Base-by-base conservation (phyloP, 345 rosid species). In the Carallia brachiata region DNA sequence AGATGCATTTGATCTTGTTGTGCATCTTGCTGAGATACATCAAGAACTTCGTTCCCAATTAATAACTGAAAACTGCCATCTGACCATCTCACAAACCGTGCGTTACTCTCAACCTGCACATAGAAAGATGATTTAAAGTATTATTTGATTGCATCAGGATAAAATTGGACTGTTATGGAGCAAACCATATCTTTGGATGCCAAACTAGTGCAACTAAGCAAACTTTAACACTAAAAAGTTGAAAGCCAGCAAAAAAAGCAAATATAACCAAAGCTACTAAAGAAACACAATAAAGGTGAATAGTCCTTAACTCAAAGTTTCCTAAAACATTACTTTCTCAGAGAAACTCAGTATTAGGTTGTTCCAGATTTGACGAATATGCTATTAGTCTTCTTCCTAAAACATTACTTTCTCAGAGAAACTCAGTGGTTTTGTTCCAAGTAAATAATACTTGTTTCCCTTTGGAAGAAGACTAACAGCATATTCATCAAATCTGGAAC, bases 61-160 rank as follows among this genome's bases (percentile, higher is more conserved):
- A 90, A 68, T 73, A 95, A 79, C 90, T 95, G 99, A 39, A 95
- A 79, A 72, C 97, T 95, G 68, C 96, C 99, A 88, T 95, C 97
- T 72, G 99, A 95, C 99, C 99, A 95, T 87, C 90, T 88, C 75
- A 95, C 99, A 81, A 90, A 95, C 57, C 97, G 96, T 65, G 99
- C 97, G 84, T 95, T 95, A 81, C 99, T 95, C 81, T 95, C 96
- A 69, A 75, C 70, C 99, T 95, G 77, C 84, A 84, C 31, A 74
- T 65, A 50, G 74, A 64, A 84, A 61, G 59, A 54, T 36, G 32
- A 62, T 18, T 27, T 18, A 54, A 19, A 54, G 27, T 18, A 54
- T 54, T 54, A 54, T n/a, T 27, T 4, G 9, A 18, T 27, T 54
- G 28, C 7, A 6, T 54, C 7, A 53, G 10, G 58, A 10, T 37